Base-by-base conservation (phyloP, 2,329 filamentous ascomycete genomes). In the Drechslerella stenobrocha region DNA sequence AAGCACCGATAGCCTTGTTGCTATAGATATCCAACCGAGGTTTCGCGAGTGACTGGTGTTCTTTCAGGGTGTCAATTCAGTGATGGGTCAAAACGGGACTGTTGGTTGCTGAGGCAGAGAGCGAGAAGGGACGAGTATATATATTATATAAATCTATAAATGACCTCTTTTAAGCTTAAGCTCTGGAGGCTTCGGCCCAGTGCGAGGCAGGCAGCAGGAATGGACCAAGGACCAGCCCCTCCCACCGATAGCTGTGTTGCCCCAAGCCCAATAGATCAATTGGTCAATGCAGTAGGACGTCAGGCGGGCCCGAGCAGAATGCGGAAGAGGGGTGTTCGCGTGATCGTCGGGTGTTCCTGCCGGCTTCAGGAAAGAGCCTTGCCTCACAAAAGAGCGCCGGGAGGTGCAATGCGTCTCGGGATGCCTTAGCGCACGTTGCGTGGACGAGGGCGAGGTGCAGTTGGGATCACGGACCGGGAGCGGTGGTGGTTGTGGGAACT, bases 291-390 rank as follows among this genome's bases (percentile, higher is more conserved):
- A 42, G n/a, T 42, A 3, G 15, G 37, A 20, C 37, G 37, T 42
- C 37, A 42, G 52, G 45, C 26, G 23, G 48, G 32, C 32, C 35
- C 20, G 44, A 34, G 34, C 30, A 20, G n/a, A 45, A 50, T 30
- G 18, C 6, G 47, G 26, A 48, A 13, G 11, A 13, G 52, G 47
- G 37, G 32, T 52, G 61, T 59, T 45, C 53, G 61, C 53, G 61
- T 66, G 61, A 66, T 35, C 61, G 50, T 66, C 61, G 61, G 61
- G 61, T 66, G 52, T 35, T 66, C 53, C 42, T 52, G 52, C 60
- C 52, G 60, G 60, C 52, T 45, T 22, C 30, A 35, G 57, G 37
- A 23, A 60, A 20, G 44, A 23, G 18, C 28, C n/a, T n/a, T 23
- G 3, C 15, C 35, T 56, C 45, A 35, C 44, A 32, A 57, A 52